Evolutionary conservation across 1,284 basidiomycete species (phyloP), one percentile per base, ranked within the genome.

Genomic region (Quambalaria eucalypti): DNA sequence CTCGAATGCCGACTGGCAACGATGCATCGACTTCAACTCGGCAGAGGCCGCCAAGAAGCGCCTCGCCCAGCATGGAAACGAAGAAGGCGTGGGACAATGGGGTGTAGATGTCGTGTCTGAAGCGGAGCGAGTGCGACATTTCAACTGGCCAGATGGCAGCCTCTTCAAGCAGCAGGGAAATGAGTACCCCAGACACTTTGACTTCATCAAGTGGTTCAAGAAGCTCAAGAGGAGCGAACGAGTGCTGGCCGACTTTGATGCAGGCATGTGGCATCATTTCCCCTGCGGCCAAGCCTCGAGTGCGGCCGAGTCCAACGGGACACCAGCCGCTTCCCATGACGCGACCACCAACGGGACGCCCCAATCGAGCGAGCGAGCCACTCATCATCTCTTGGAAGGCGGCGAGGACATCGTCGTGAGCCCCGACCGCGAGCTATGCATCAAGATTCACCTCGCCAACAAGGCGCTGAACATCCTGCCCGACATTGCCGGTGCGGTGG

Each of bases 381-480:
- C 9, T 46, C n/a, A 38, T 38, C 36, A 38, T 38, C 36, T 38
- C 14, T 14, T 38, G 36, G 36, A 38, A 47, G 9, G 19, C 19
- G 28, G 25, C n/a, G 50, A 54, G 14, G 36, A 28, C 5, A 56
- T 68, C 30, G 46, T 64, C 10, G 29, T 73, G 4, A 71, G 76
- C 31, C 71, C 65, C 0, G 74, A 77, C 48, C 57, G 69, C 4
- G 76, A 76, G 55, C 40, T 76, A 1, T 65, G 68, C 59, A 54
- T 77, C 51, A 72, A 69, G 44, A 57, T 76, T 10, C 56, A 76
- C 9, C 54, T 74, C 8, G 75, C 74, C 2, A 57, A 68, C 30
- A 70, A 28, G 75, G 76, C 14, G 56, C 51, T 19, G 74, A 67
- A 46, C 76, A 48, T 57, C 68, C 38, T 77, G 7, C 73, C 74